Evolutionary conservation across 2,329 filamentous ascomycete genomes (phyloP).

Genomic region (Trichoderma polysporum): DNA sequence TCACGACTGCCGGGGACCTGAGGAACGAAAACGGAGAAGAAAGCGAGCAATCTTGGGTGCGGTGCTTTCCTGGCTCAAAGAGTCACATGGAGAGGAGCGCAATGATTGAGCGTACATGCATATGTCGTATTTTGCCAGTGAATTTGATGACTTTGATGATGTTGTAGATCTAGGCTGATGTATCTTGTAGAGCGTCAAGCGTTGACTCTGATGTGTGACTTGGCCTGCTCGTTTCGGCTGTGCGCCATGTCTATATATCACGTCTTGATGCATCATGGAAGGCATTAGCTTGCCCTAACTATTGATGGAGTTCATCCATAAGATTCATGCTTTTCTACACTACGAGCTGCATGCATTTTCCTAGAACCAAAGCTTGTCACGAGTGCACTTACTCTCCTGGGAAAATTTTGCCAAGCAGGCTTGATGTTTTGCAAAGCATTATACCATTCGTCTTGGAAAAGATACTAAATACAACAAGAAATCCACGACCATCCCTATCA

Average conservation of each 20-base stretch:
- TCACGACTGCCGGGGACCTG: conserved; percentile 49
- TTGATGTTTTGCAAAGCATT: neutral
- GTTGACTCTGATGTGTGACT: neutral
- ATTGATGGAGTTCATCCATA: neutral
- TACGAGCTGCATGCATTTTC: neutral
- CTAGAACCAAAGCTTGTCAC: neutral
- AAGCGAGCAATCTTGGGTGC: conserved; percentile 60
- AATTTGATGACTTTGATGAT: conserved; percentile 4
- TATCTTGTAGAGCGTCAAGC: neutral
- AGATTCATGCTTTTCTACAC: neutral
- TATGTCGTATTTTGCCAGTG: neutral
- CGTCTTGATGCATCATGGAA: neutral
- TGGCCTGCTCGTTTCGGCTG: neutral
- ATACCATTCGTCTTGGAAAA: neutral
- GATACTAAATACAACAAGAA: conserved; percentile 10
- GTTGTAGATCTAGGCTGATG: conserved; percentile 7
- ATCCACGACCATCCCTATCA: conserved; percentile 1
- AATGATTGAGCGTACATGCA: conserved; percentile 59
- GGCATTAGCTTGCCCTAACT: no score
- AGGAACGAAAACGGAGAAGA: conserved; percentile 53
- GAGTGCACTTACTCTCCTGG: neutral
- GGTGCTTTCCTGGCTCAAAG: conserved; percentile 49
- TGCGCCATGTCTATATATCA: neutral
- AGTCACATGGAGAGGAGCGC: conserved; percentile 54
- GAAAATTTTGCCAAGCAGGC: neutral